Conservation (phyloP, 2,329 filamentous ascomycete species). For the Exophiala aquamarina region DNA sequence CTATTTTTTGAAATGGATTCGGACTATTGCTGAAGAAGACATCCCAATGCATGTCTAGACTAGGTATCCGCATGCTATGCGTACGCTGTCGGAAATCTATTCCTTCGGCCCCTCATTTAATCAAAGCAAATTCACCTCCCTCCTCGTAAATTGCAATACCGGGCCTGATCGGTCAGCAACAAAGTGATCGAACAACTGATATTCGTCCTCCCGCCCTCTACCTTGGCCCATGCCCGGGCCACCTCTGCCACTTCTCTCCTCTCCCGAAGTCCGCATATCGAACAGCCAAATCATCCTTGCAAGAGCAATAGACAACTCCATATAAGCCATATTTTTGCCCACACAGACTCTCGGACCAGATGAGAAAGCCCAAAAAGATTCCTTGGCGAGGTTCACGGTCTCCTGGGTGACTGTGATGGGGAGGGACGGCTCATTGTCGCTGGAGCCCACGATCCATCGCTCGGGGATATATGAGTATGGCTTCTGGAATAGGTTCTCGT, state of each 20-base stretch:
- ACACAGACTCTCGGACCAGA: constrained; percentile 33
- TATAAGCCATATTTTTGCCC: constrained; percentile 33
- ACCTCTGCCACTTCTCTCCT: constrained; percentile 14
- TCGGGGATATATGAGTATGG: constrained; percentile 35
- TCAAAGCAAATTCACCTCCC: constrained; percentile 1
- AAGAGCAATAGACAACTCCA: constrained; percentile 27
- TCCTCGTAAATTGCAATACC: constrained; percentile 13
- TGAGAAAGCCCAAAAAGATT: constrained; percentile 36
- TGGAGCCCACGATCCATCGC: constrained; percentile 34
- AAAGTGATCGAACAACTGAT: constrained; percentile 18
- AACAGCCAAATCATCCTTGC: constrained; percentile 15
- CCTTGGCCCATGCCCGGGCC: constrained; percentile 1
- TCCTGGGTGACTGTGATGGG: constrained; percentile 7
- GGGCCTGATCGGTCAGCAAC: constrained; percentile 12
- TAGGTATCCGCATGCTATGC: too few relatives aligned
- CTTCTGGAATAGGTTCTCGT: constrained; percentile 33
- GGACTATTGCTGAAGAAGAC: constrained; percentile 39
- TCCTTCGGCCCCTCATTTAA: too few relatives aligned
- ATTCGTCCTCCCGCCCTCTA: constrained; percentile 10
- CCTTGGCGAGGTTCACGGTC: constrained; percentile 14
- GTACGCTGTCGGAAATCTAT: too few relatives aligned
- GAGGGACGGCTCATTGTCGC: constrained; percentile 1
- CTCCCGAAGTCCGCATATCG: constrained; percentile 14
- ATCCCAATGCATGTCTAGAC: background rate
- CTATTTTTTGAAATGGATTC: constrained; percentile 65